Percentiles rank a stretch among this genome's conserved stretches.
Evolutionary conservation across 2,329 filamentous ascomycete genomes (phyloP).

Genomic region (Ceratocystis ficicola): DNA sequence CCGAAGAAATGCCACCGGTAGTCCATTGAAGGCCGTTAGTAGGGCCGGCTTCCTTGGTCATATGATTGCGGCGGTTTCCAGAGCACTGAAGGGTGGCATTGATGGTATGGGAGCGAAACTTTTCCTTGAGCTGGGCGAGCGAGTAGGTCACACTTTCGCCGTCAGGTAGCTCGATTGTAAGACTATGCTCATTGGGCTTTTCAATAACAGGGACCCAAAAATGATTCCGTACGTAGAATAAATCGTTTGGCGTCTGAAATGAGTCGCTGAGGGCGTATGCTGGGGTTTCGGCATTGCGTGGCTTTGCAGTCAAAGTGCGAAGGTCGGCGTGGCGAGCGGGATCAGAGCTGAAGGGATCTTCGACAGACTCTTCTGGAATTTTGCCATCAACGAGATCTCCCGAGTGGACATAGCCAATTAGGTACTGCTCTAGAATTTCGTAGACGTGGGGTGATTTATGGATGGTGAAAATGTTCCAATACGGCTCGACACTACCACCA

Average conservation of each 20-base stretch:
- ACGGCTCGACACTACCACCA: slow-evolving; percentile 52
- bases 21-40: slow-evolving; percentile 50
- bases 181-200: slow-evolving; percentile 32
- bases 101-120: slow-evolving; percentile 40
- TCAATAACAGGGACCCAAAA: slow-evolving; percentile 47
- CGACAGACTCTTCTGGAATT: slow-evolving; percentile 41
- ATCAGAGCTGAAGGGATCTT: slow-evolving; percentile 48
- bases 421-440: slow-evolving; percentile 52
- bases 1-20: slow-evolving; percentile 48
- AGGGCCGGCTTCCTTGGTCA: slow-evolving; percentile 37
- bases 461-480: slow-evolving; percentile 59
- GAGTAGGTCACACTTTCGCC: slow-evolving; percentile 43
- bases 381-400: slow-evolving; percentile 47
- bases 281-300: slow-evolving; percentile 51
- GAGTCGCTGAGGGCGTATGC: slow-evolving; percentile 35
- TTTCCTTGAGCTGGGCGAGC: slow-evolving; percentile 40
- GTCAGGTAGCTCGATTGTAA: slow-evolving; percentile 45
- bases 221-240: slow-evolving; percentile 51
- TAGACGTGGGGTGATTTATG: slow-evolving; percentile 54
- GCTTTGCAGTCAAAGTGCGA: slow-evolving; percentile 41
- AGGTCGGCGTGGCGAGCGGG: slow-evolving; percentile 41
- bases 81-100: slow-evolving; percentile 49
- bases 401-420: slow-evolving; percentile 48
- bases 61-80: slow-evolving; percentile 47
- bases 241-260: slow-evolving; percentile 43